phyloP scores from a whole-genome alignment of 768 basidiomycete species.

The Lactifluus hygrophoroides region DNA sequence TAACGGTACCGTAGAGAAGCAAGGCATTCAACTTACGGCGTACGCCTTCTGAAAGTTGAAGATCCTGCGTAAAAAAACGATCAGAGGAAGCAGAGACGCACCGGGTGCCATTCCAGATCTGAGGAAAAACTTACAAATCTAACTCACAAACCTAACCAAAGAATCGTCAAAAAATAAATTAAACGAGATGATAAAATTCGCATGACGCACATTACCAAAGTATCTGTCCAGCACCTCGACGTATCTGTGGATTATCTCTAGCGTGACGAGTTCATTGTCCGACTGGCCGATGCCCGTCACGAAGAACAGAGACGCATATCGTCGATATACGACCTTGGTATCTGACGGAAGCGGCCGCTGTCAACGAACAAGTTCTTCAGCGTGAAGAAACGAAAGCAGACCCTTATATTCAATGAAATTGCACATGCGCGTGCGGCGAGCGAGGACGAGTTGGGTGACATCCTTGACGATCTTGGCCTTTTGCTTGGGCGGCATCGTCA shows the following conservation, averaged over 20 bases:
- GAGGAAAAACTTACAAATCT: constrained; percentile 56
- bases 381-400: constrained; percentile 27
- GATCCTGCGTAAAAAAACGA: constrained; percentile 51
- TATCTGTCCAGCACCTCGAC: constrained; percentile 81
- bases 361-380: neutral
- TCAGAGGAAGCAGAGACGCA: constrained; percentile 2
- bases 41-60: constrained; percentile 99
- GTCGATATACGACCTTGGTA: constrained; percentile 85
- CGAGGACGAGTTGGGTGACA: constrained; percentile 86
- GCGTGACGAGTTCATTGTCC: constrained; percentile 87
- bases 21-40: constrained; percentile 38
- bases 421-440: constrained; percentile 83
- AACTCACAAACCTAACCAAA: constrained; percentile 73
- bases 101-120: neutral
- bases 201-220: constrained; percentile 74
- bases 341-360: constrained; percentile 32
- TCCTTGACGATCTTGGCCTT: constrained; percentile 94
- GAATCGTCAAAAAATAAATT: neutral
- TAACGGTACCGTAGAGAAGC: neutral
- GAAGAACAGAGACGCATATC: constrained; percentile 95
- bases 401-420: constrained; percentile 98
- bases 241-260: constrained; percentile 92
- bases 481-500: constrained; percentile 67
- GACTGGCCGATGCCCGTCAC: constrained; percentile 73
- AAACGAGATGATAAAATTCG: neutral